Base-by-base conservation (phyloP, 345 rosid genomes). In the Syzygium jambos region DNA sequence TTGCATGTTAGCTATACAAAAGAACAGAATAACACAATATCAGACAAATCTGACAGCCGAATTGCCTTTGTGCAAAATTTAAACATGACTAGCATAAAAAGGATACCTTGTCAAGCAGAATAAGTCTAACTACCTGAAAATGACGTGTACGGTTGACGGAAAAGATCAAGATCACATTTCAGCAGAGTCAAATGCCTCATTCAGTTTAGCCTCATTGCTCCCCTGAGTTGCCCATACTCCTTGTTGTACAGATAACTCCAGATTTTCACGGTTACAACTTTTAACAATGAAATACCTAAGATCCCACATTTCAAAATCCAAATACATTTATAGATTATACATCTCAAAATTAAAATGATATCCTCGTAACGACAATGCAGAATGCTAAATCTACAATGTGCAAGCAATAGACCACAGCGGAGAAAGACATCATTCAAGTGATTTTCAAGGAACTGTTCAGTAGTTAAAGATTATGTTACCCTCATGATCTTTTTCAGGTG, bases 201-300 rank as follows among this genome's bases (percentile, higher is more conserved):
- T 98, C 84, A 98, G 90, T 95, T 98, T 98, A 63, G 99, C 92
- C 92, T 96, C 99, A 90, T 98, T 96, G 98, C 98, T 98, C 91
- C 98, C 93, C 92, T 98, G 99, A 85, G 99, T 98, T 86, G 99
- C 99, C 99, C 99, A 98, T 68, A 98, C 97, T 87, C 99, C 99
- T 96, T 96, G 99, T 91, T 96, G 99, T 80, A 96, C 99, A 88
- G 99, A 96, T 86, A 96, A 89, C 92, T 98, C 99, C 93, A 98
- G 92, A 93, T 98, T 98, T 93, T 98, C 99, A 51, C 95, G 95
- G 87, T 98, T 96, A 95, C 96, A 94, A 91, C 99, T 96, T 92
- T 98, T 98, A 89, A 98, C 98, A 89, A 96, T 96, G 88, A 98
- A 98, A 91, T 98, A 98, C 98, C 99, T 96, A 92, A 85, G 88